Evolutionary conservation across 1,139 yeast genomes (phyloP), one percentile per base, ranked within the genome.

Genomic region (Blastobotrys aristatus): DNA sequence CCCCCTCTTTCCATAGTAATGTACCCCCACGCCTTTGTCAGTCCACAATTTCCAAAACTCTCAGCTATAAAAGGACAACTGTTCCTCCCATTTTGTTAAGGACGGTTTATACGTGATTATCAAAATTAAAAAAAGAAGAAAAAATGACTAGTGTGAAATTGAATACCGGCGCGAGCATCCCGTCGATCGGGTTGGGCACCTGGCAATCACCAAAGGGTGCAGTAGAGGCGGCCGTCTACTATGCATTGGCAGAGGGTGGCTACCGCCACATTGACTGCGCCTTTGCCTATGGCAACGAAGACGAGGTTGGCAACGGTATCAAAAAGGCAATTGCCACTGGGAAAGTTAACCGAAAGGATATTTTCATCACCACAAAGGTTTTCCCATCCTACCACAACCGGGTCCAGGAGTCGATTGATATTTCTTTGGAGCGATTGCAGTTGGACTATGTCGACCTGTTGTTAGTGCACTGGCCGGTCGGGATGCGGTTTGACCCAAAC

Each of bases 381-480:
- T 83, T 89, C 86, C 76, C 81, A 51, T 69, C 81, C 33, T 80
- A 77, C 60, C 89, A 84, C 61, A 72, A 74, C 57, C 70, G 78
- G 46, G 82, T 82, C 22, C 82, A 67, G 40, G 71, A 64, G 37
- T 86, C 84, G 6, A 69, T 88, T 49, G 77, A 82, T 44, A 68
- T 64, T 44, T 82, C 94, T 2, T 74, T 89, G 60, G 63, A 75
- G 57, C 79, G 80, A 60, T 72, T 89, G 57, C 83, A 83, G 1
- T 68, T 85, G 57, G 95, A 85, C 47, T 89, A 89, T 60, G 82
- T 89, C 50, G 97, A 89, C 64, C 72, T 89, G 58, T 83, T 82
- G 65, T 74, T 89, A 63, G 76, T 87, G 61, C 97, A 90, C 69
- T 88, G 95, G 96, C 97, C 97, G 3, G 73, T 77, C 46, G 75